Base-by-base conservation (phyloP, 176 grass and related monocot species). In the Alloteropsis semialata region DNA sequence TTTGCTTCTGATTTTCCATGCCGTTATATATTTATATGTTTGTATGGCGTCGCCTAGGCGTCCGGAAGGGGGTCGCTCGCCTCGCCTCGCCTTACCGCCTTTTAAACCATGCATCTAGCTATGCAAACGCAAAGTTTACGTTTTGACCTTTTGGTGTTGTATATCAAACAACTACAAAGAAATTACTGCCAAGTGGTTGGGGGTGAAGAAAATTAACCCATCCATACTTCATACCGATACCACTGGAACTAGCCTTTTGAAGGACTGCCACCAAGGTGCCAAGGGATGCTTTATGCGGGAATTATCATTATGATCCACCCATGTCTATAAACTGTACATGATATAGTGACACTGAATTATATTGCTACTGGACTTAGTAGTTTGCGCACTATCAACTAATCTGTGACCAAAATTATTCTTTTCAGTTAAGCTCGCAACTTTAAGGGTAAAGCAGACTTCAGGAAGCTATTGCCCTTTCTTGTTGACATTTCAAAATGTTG, bases 401-500 rank as follows among this genome's bases (percentile, higher is more conserved):
- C 41, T 36, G 18, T 73, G 14, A 48, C 67, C 28, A 55, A 48
- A 68, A 84, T 84, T 84, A 11, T 82, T 83, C 59, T 82, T 90
- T 84, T 81, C 90, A 98, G 96, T 78, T 83, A 95, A 98, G 89
- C 87, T 90, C 81, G 91, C 83, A 87, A 95, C 89, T 84, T 61
- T 91, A 75, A 91, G 81, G 84, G 48, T 95, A 55, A 90, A 91
- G 78, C 96, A 98, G 77, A 93, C 65, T 83, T 91, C 87, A 55
- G 88, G 90, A 72, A 86, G 87, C 87, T 88, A 82, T 88, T 91
- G 19, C 68, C 90, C 92, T 42, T 90, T 89, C 88, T 89, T 86
- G 44, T 62, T 86, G 84, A 50, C 71, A 39, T 83, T 82, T 74
- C 71, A 69, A 42, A 70, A 88, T 73, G 69, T 82, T 44, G 65